These are phyloP conservation scores for Graphium sp. DNA, from an alignment of 2,329 filamentous ascomycete genomes.

Conservation along the genomic window DNA sequence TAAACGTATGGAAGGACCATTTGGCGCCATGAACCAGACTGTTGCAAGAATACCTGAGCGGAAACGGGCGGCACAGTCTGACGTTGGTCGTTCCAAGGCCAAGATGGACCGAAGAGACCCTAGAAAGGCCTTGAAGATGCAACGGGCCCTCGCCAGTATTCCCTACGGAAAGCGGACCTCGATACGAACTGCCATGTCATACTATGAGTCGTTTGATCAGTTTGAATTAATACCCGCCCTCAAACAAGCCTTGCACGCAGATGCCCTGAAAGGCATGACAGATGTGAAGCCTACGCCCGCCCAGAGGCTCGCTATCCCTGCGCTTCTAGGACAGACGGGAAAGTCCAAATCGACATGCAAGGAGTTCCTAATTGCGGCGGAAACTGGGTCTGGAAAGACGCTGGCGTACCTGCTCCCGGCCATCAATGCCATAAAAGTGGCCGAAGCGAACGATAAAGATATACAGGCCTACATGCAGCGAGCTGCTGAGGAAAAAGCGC, in stretches of 20 bases:
- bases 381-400: constrained; percentile 95
- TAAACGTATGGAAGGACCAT: constrained; percentile 27
- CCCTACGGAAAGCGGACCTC: constrained; percentile 50
- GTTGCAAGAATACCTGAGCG: constrained; percentile 19
- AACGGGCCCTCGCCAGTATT: constrained; percentile 58
- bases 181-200: constrained; percentile 38
- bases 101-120: constrained; percentile 12
- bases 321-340: constrained; percentile 41
- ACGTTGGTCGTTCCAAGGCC: constrained; percentile 2
- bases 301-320: constrained; percentile 76
- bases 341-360: constrained; percentile 15
- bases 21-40: constrained; percentile 38
- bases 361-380: constrained; percentile 73
- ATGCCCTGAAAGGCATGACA: constrained; percentile 58
- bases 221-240: constrained; percentile 60
- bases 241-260: constrained; percentile 51
- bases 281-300: constrained; percentile 75
- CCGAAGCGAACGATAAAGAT: constrained; percentile 43
- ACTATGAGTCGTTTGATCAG: constrained; percentile 64
- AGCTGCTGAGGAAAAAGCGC: constrained; percentile 36
- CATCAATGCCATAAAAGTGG: constrained; percentile 69
- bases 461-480: constrained; percentile 40
- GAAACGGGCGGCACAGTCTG: neutral
- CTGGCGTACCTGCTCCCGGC: constrained; percentile 78
- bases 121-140: constrained; percentile 84